Evolutionary conservation across 1,284 basidiomycete species (phyloP).

Genomic region (Athelia sp.): DNA sequence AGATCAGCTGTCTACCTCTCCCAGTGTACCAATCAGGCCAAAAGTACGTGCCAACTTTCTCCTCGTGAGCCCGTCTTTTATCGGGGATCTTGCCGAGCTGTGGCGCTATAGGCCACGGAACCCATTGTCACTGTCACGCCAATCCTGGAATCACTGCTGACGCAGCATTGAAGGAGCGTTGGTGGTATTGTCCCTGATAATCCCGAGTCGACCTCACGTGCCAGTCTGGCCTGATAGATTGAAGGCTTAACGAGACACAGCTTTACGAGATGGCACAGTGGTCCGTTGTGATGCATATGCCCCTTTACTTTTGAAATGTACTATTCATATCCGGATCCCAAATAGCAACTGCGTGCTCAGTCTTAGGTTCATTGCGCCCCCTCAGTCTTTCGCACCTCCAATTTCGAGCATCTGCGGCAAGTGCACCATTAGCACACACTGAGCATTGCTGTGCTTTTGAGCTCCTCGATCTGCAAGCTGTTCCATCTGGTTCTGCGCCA

Average conservation of each 20-base stretch:
- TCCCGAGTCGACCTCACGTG: slow-evolving; percentile 46
- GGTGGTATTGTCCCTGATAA: slow-evolving; percentile 53
- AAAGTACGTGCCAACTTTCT: slow-evolving; percentile 47
- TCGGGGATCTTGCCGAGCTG: slow-evolving; percentile 28
- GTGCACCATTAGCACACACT: slow-evolving; percentile 44
- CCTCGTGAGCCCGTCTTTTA: neutral
- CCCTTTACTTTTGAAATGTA: no score
- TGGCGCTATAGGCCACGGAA: slow-evolving; percentile 67
- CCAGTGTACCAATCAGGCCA: slow-evolving; percentile 86
- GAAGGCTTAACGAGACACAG: no score
- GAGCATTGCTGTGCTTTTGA: slow-evolving; percentile 44
- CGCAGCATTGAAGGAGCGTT: slow-evolving; percentile 57
- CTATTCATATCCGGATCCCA: no score
- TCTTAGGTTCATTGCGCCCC: no score
- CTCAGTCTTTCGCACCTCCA: no score
- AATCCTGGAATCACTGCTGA: slow-evolving; percentile 51
- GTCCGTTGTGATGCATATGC: no score
- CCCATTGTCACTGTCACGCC: slow-evolving; percentile 42
- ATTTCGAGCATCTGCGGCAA: slow-evolving; percentile 35
- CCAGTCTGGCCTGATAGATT: no score
- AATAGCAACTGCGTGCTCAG: no score
- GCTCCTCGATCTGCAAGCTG: slow-evolving; percentile 52
- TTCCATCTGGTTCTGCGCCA: slow-evolving; percentile 59
- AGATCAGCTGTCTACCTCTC: slow-evolving; percentile 86
- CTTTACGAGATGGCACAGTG: no score